These are phyloP conservation scores for Pueraria montana DNA, from an alignment of 306 rosid genomes.

Conservation along the genomic window DNA sequence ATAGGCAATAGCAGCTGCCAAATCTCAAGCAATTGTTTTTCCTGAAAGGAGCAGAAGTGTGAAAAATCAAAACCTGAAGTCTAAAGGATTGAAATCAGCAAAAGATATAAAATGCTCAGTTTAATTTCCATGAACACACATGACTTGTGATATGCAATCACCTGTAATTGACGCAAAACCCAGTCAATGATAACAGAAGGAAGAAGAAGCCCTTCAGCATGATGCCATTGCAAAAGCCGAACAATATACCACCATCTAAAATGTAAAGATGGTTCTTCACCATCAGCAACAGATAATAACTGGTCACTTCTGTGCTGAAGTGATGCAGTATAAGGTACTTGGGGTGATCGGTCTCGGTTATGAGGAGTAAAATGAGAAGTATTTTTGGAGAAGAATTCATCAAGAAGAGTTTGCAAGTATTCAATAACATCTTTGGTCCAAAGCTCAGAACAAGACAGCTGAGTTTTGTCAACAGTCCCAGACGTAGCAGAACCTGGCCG, in stretches of 20 bases:
- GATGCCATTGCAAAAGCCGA: slow-evolving; percentile 92
- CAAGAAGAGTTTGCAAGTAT: slow-evolving; percentile 83
- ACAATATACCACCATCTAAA: slow-evolving; percentile 96
- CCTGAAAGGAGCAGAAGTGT: slow-evolving; percentile 63
- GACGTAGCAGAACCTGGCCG: slow-evolving; percentile 73
- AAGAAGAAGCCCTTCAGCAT: slow-evolving; percentile 86
- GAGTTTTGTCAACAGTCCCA: slow-evolving; percentile 77
- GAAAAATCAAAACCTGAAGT: slow-evolving; percentile 48
- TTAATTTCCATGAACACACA: slow-evolving; percentile 11
- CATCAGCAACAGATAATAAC: slow-evolving; percentile 60
- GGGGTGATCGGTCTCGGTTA: slow-evolving; percentile 73
- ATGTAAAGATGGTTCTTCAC: slow-evolving; percentile 85
- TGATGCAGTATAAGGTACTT: slow-evolving; percentile 65
- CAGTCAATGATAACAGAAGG: slow-evolving; percentile 90
- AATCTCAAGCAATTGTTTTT: slow-evolving; percentile 79
- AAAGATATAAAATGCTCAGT: slow-evolving; percentile 5
- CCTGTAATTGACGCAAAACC: slow-evolving; percentile 92
- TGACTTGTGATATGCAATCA: slow-evolving; percentile 44
- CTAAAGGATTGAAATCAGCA: slow-evolving; percentile 25
- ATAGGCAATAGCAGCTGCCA: slow-evolving; percentile 92
- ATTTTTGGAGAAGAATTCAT: slow-evolving; percentile 78
- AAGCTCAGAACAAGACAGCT: slow-evolving; percentile 75
- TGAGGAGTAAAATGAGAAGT: slow-evolving; percentile 63
- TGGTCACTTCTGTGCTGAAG: slow-evolving; percentile 66
- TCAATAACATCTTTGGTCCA: slow-evolving; percentile 95